phyloP scores from a whole-genome alignment of 352 stramenopile genomes.

The Achlya hypogyna region DNA sequence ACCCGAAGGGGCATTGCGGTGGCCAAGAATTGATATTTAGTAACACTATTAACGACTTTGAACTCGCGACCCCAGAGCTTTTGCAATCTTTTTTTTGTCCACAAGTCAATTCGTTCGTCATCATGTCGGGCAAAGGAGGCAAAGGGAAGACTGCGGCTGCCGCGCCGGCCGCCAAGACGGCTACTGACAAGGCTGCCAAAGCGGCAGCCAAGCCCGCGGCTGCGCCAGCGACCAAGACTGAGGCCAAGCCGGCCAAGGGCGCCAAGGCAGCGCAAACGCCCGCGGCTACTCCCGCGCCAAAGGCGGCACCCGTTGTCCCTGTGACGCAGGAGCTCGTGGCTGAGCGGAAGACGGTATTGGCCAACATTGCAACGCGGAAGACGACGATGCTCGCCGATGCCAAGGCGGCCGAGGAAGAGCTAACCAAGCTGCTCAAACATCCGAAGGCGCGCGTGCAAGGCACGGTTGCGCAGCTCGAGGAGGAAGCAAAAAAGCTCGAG shows the following conservation, averaged over 20 bases:
- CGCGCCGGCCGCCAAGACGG: not conserved
- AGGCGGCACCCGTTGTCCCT: not conserved
- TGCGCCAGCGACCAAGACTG: not conserved
- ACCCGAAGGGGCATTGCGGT: too few species aligned
- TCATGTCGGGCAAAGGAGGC: not conserved
- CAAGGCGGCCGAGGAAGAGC: conserved; percentile 44
- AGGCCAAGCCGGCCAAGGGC: too few species aligned
- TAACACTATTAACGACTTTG: not conserved
- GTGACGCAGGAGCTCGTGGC: not conserved
- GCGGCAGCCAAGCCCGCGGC: not conserved
- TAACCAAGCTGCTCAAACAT: conserved; percentile 55
- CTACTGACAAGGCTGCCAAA: not conserved
- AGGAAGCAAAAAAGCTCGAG: conserved; percentile 52
- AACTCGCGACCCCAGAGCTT: not conserved
- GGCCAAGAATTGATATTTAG: too few species aligned
- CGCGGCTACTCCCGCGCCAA: not conserved
- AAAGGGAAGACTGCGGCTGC: not conserved
- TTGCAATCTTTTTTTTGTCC: conserved; percentile 9
- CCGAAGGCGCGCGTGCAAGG: conserved; percentile 50
- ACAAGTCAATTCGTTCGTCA: conserved; percentile 4
- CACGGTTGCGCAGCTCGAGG: conserved; percentile 37
- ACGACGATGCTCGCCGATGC: conserved; percentile 8
- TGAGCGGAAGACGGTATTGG: not conserved
- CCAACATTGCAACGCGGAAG: not conserved
- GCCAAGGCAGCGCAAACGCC: not conserved